A percentile compares a stretch with the other conserved stretches of the same genome.
These are phyloP conservation scores for Exophiala phaeomuriformis DNA, from an alignment of 2,329 filamentous ascomycete genomes.

Conservation along the genomic window DNA sequence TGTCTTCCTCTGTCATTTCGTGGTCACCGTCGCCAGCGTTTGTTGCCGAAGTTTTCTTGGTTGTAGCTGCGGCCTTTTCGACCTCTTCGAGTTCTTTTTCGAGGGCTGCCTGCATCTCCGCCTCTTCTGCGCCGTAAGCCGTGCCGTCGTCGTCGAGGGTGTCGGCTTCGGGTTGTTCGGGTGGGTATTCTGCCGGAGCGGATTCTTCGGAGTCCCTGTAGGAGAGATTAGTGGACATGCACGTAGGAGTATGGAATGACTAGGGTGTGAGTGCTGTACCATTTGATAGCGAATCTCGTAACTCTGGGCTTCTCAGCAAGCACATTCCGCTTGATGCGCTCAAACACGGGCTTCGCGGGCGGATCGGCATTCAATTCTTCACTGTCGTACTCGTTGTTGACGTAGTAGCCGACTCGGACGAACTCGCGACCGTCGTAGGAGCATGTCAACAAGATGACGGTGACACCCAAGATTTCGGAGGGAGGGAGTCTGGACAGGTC, in stretches of 20 bases:
- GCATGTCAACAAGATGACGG: constrained; percentile 91
- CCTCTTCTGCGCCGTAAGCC: constrained; percentile 85
- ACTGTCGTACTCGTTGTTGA: constrained; percentile 97
- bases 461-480: constrained; percentile 92
- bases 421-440: constrained; percentile 96
- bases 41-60: constrained; percentile 27
- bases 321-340: constrained; percentile 85
- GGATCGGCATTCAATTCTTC: constrained; percentile 84
- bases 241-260: not conserved
- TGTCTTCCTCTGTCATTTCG: constrained; percentile 61
- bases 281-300: constrained; percentile 97
- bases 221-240: not conserved
- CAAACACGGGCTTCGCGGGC: constrained; percentile 83
- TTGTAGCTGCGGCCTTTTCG: constrained; percentile 43
- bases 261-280: constrained; percentile 50
- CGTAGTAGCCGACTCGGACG: constrained; percentile 96
- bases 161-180: constrained; percentile 95
- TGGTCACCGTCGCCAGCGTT: constrained; percentile 51
- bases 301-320: constrained; percentile 96
- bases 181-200: constrained; percentile 90
- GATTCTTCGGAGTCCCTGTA: constrained; percentile 92
- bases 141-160: constrained; percentile 71
- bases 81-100: constrained; percentile 46
- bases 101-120: constrained; percentile 60
- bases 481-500: constrained; percentile 85